Evolutionary conservation across 1,284 basidiomycete genomes (phyloP).

Genomic region (Paramarasmius palmivorus): DNA sequence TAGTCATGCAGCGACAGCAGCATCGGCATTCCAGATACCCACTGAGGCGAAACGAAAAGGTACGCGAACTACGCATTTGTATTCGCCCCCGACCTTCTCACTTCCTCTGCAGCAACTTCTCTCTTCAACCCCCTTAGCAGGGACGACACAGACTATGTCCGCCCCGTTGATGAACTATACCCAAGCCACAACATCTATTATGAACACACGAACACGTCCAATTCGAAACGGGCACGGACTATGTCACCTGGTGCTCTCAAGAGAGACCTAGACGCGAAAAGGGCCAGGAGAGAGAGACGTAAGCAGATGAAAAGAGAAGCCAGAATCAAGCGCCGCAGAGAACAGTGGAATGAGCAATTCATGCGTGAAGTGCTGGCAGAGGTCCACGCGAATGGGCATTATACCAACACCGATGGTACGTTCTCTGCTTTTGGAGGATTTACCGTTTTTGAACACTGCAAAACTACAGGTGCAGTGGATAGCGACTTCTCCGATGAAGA

Average conservation of each 20-base stretch:
- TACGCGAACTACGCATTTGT: conserved; percentile 21
- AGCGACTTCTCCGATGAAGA: conserved; percentile 1
- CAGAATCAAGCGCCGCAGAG: conserved; percentile 36
- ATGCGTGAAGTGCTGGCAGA: conserved; percentile 42
- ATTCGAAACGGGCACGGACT: conserved; percentile 47
- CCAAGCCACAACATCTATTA: conserved; percentile 31
- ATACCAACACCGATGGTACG: conserved; percentile 8
- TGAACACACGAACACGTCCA: conserved; percentile 27
- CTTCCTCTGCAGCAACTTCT: conserved; percentile 24
- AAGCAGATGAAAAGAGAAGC: conserved; percentile 40
- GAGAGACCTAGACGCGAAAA: conserved; percentile 38
- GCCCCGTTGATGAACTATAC: conserved; percentile 25
- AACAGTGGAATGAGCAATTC: conserved; percentile 36
- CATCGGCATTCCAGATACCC: conserved; percentile 17
- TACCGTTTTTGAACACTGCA: too few species aligned
- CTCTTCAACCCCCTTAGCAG: conserved; percentile 28
- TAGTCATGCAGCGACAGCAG: background rate
- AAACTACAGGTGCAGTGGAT: too few species aligned
- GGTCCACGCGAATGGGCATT: conserved; percentile 25
- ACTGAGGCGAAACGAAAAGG: conserved; percentile 47
- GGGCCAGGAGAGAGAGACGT: conserved; percentile 35
- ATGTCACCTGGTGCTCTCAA: conserved; percentile 40
- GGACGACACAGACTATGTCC: conserved; percentile 28
- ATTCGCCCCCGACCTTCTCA: conserved; percentile 14
- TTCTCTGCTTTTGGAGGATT: too few species aligned